A percentile compares a stretch with the other conserved stretches of the same genome.
Evolutionary conservation across 305 asterid genomes (phyloP).

Genomic region (Euphrasia arctica): DNA sequence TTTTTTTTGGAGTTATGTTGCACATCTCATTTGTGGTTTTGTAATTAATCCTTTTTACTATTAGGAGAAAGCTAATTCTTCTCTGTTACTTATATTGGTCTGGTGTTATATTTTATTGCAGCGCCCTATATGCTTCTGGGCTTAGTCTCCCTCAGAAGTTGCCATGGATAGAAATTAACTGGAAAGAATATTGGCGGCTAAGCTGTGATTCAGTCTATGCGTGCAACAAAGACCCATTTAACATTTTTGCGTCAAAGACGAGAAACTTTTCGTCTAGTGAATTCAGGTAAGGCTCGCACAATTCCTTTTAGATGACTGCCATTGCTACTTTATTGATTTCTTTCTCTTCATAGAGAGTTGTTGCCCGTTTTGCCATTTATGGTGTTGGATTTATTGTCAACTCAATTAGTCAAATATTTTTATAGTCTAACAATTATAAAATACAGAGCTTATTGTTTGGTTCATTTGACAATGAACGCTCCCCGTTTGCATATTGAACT

Average conservation of each 20-base stretch:
- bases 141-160: conserved; percentile 45
- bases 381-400: too few relatives aligned
- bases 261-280: neutral
- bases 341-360: too few relatives aligned
- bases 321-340: neutral
- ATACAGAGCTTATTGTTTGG: too few relatives aligned
- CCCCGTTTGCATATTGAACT: too few relatives aligned
- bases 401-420: too few relatives aligned
- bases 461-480: too few relatives aligned
- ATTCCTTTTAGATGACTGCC: neutral
- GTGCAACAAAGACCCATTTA: conserved; percentile 41
- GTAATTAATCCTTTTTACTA: neutral
- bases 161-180: conserved; percentile 73
- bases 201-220: conserved; percentile 57
- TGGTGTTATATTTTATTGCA: conserved; percentile 32
- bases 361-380: too few relatives aligned
- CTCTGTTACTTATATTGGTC: conserved; percentile 11
- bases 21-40: too few relatives aligned
- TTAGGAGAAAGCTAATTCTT: neutral
- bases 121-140: conserved; percentile 47
- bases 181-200: conserved; percentile 71
- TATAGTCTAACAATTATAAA: too few relatives aligned
- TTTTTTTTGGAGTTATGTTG: too few relatives aligned
- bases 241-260: conserved; percentile 19
- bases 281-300: neutral